These are phyloP conservation scores for Aureococcus anophagefferens DNA, from an alignment of 108 stramenopile species.

Conservation along the genomic window DNA sequence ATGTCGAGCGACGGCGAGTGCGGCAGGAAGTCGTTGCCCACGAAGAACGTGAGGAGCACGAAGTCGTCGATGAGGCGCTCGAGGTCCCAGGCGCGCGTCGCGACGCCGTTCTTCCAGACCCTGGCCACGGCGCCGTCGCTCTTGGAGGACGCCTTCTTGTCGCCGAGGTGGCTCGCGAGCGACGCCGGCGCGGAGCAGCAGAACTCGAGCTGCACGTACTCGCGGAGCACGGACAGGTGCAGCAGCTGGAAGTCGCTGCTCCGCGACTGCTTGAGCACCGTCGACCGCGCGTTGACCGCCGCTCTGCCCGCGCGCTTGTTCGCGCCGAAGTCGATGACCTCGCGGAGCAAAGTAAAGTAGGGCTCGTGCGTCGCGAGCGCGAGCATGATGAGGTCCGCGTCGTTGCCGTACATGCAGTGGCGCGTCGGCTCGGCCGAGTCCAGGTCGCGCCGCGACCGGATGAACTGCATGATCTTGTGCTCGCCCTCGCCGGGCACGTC, in stretches of 20 bases:
- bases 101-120: not conserved
- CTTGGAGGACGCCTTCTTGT: not conserved
- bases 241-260: slow-evolving; percentile 92
- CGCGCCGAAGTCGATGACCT: slow-evolving; percentile 75
- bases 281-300: slow-evolving; percentile 57
- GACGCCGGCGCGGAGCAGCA: slow-evolving; percentile 20
- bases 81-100: slow-evolving; percentile 54
- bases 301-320: not conserved
- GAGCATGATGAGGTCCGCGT: slow-evolving; percentile 99
- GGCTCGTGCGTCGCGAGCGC: slow-evolving; percentile 94
- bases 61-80: slow-evolving; percentile 97
- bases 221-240: slow-evolving; percentile 85
- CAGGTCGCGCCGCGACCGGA: slow-evolving; percentile 64
- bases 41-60: slow-evolving; percentile 96
- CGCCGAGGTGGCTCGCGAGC: no score
- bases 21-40: slow-evolving; percentile 97
- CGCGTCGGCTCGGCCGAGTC: slow-evolving; percentile 66
- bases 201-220: slow-evolving; percentile 89
- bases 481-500: slow-evolving; percentile 98
- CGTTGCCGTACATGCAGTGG: slow-evolving; percentile 98
- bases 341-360: slow-evolving; percentile 89
- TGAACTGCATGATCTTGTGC: slow-evolving; percentile 99
- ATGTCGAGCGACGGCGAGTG: slow-evolving; percentile 93
- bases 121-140: not conserved
- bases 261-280: slow-evolving; percentile 82